Conservation (phyloP, 768 basidiomycete genomes). For the Gymnopilus junonius region DNA sequence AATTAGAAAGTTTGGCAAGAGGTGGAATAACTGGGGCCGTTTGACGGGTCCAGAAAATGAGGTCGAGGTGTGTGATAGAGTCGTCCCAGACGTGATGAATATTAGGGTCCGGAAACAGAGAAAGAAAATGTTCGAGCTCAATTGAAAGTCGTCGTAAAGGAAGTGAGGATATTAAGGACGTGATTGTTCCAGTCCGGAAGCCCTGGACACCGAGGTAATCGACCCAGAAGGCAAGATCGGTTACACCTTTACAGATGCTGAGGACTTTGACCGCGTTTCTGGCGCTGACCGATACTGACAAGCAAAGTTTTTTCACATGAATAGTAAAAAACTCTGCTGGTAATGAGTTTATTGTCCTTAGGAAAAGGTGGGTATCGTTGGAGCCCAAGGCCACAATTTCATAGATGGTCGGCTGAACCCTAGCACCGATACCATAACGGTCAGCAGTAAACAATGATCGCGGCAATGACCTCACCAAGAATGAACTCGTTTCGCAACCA, state of each 20-base stretch:
- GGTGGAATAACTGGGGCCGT: slow-evolving; percentile 28
- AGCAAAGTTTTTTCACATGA: slow-evolving; percentile 42
- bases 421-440: slow-evolving; percentile 16
- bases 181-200: slow-evolving; percentile 20
- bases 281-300: slow-evolving; percentile 36
- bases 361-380: slow-evolving; percentile 35
- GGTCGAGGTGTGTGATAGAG: slow-evolving; percentile 40
- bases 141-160: slow-evolving; percentile 39
- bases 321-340: slow-evolving; percentile 39
- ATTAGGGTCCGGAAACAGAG: slow-evolving; percentile 20
- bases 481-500: slow-evolving; percentile 39
- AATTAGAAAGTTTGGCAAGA: slow-evolving; percentile 28
- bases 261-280: slow-evolving; percentile 36
- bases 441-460: slow-evolving; percentile 4
- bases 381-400: slow-evolving; percentile 39
- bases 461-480: slow-evolving; percentile 33
- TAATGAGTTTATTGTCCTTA: slow-evolving; percentile 37
- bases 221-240: slow-evolving; percentile 43
- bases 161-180: slow-evolving; percentile 30
- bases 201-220: slow-evolving; percentile 28
- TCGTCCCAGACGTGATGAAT: slow-evolving; percentile 27
- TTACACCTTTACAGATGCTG: slow-evolving; percentile 39
- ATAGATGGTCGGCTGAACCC: slow-evolving; percentile 45
- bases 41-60: slow-evolving; percentile 39
- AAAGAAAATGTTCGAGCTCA: slow-evolving; percentile 34